Base-by-base conservation (phyloP, 352 stramenopile species). In the Phytophthora pseudosyringae region DNA sequence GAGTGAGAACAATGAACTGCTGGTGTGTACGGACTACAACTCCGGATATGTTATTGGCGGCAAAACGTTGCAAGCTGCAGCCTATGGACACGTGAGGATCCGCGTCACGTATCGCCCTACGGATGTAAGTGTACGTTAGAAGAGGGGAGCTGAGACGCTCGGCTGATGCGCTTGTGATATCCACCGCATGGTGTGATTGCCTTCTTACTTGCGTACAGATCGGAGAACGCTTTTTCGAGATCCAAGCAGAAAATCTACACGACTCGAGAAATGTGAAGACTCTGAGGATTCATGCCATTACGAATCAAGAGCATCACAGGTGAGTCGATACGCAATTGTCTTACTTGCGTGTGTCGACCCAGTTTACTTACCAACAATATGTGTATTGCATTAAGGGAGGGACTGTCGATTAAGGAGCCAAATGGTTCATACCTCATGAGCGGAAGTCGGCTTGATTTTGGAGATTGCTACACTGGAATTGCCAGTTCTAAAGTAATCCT, bases 291-390 rank as follows among this genome's bases (percentile, higher is more conserved):
- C 89, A 96, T 58, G 83, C 87, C 5, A 87, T 95, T 16, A 93
- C 88, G 18, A 94, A 93, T 73, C 91, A 95, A 60, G 89, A 96
- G 46, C 89, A 95, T 35, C 89, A 96, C 64, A 78, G 88, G 88
- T 95, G 64, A 50, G 26, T 40, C 29, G 12, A 25, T 33, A 32
- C 15, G 28, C 3, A 38, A 33, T 45, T 18, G 12, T 39, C 31
- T 39, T 21, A 21, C 21, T 21, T 21, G 21, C 21, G 21, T 21
- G 21, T 21, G 21, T 2, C 21, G 21, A 21, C 21, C 21, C 2
- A 2, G 16, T 40, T 16, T 28, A 28, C 25, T 54, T 21, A 53
- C 26, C 49, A 9, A 21, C 48, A 31, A 36, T 38, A 16, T 35
- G 40, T 15, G 8, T 16, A 3, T 46, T 39, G 48, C 49, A 21